Conservation (phyloP, 2,329 filamentous ascomycete species). For the Cladosporium sp. region DNA sequence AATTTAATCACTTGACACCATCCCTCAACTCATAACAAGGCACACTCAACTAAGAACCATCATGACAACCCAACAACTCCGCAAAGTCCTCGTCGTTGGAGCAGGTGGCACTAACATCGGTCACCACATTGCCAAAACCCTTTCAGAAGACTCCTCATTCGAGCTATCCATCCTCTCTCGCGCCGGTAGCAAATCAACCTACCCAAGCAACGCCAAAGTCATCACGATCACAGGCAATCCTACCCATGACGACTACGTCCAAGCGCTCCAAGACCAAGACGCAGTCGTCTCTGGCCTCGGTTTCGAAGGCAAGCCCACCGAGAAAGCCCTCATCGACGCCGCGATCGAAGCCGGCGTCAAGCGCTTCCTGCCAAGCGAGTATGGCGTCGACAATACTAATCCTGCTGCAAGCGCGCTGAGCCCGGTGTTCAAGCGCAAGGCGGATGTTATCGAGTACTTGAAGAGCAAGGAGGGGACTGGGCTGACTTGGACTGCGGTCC, state of each 20-base stretch:
- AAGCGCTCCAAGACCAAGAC: constrained; percentile 41
- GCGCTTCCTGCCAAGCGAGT: constrained; percentile 47
- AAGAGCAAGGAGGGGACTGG: constrained; percentile 28
- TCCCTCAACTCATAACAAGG: neutral
- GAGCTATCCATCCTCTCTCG: constrained; percentile 25
- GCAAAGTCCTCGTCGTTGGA: constrained; percentile 26
- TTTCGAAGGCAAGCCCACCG: constrained; percentile 34
- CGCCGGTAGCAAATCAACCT: constrained; percentile 22
- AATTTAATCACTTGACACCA: neutral
- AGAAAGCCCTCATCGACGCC: constrained; percentile 43
- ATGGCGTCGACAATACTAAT: constrained; percentile 43
- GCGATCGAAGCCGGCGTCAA: constrained; percentile 44
- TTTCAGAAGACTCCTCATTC: constrained; percentile 22
- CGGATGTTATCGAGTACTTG: constrained; percentile 39
- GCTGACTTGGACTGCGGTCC: constrained; percentile 37
- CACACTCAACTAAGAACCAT: neutral
- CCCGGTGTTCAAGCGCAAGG: constrained; percentile 41
- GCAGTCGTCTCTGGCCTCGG: constrained; percentile 41
- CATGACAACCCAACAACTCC: constrained; percentile 4
- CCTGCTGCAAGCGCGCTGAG: constrained; percentile 30
- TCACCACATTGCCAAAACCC: constrained; percentile 24
- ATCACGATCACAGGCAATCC: constrained; percentile 22
- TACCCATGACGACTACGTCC: constrained; percentile 34
- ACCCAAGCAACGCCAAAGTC: constrained; percentile 22
- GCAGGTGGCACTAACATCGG: constrained; percentile 29